Conservation (phyloP, 2,329 filamentous ascomycete genomes). For the Pestalotiopsis sp. region DNA sequence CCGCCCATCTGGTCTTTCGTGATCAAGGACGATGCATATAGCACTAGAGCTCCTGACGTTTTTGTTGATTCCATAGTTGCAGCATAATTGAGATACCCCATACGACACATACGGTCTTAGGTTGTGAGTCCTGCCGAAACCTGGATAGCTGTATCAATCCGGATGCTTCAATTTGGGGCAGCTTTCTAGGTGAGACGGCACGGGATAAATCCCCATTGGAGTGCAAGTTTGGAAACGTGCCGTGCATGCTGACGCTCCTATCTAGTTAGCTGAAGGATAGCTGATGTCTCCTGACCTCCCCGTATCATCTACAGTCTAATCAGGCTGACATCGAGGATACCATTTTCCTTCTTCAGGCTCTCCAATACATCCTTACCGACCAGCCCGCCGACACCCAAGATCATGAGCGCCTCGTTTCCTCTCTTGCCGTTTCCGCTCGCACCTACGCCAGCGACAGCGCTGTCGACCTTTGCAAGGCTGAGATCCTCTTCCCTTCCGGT, state of each 20-base stretch:
- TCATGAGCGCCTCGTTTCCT: conserved; percentile 76
- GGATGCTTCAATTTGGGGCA: neutral
- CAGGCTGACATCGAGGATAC: conserved; percentile 58
- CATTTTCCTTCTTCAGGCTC: conserved; percentile 49
- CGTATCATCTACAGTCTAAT: conserved; percentile 37
- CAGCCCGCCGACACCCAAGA: conserved; percentile 70
- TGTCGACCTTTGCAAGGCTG: conserved; percentile 19
- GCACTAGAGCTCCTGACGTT: neutral
- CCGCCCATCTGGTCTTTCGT: neutral
- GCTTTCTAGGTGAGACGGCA: neutral
- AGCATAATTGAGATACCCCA: neutral
- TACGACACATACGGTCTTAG: neutral
- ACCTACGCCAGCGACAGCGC: conserved; percentile 19
- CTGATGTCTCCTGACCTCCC: no score
- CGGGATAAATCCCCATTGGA: no score
- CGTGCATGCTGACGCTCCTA: no score
- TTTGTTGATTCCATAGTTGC: neutral
- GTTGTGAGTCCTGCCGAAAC: neutral
- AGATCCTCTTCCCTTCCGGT: conserved; percentile 12
- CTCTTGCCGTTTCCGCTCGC: conserved; percentile 25
- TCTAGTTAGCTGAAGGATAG: no score
- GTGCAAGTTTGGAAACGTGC: no score
- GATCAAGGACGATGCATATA: neutral
- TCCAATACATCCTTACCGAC: conserved; percentile 59
- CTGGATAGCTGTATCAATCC: neutral